Base-by-base conservation (phyloP, 1,139 yeast genomes). In the Geotrichum fermentans region DNA sequence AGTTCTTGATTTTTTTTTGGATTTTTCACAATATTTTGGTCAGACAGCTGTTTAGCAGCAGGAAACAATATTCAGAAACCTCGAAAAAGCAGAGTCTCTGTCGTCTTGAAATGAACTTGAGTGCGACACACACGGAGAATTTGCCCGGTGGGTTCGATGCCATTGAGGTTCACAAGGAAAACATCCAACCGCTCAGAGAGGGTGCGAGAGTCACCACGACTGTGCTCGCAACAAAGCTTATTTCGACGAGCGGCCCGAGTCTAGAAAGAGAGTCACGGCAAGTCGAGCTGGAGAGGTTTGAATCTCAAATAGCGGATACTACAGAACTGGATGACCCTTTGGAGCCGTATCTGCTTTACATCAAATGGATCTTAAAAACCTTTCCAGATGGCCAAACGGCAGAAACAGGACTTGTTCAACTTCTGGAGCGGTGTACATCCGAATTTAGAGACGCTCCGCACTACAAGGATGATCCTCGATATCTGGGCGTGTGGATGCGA, bases 381-480 rank as follows among this genome's bases (percentile, higher is more conserved):
- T 83, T 68, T 57, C 89, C 95, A 0, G 80, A 82, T 41, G 95
- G 94, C 0, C 72, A 75, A 20, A 16, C 42, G 17, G 16, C 43
- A 20, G 20, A 28, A 11, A 21, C 28, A 13, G 43, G 30, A 17
- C 43, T 32, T 13, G 39, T 88, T 18, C 73, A 69, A 20, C 64
- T 86, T 3, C 70, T 89, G 28, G 96, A 88, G 61, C 68, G 82
- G 45, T 83, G 95, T 56, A 81, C 95, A 0, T 75, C 81, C 30
- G 73, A 73, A 55, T 87, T 88, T 61, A 72, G 83, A 58, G 88
- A 83, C 57, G 74, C 74, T 26, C 64, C 69, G 1, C 79, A 77
- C 56, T 90, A 89, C 65, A 82, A 80, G 55, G 83, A 90, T 62
- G 97, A 90, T 62, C 78, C 89, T 0, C 69, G 97, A 44, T 89